Evolutionary conservation across 371 early-diverging fungal genomes (phyloP), one percentile per base, ranked within the genome.

Genomic region (Funneliformis caledonium): DNA sequence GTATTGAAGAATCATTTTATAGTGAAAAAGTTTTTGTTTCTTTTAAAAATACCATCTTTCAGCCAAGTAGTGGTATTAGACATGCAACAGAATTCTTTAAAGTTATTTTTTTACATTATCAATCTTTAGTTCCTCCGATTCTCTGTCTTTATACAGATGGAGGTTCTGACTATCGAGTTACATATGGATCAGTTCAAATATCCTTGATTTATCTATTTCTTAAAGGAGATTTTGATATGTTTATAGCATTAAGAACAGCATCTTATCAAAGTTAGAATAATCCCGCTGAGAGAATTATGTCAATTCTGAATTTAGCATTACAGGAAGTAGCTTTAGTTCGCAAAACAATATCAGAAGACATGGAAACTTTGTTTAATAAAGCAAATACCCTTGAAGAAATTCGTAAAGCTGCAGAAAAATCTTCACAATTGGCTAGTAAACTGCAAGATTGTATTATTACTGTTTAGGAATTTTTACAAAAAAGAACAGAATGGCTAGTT

Each of bases 241-340:
- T 68, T 14, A 43, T 43, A 37, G 69, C 69, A 37, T 11, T 43
- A 43, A 31, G 16, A 42, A 68, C 45, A 19, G 69, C 45, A 43
- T 19, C 45, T 68, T 19, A 19, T 68, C 45, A 68, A 8, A 68
- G 69, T 19, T 68, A 19, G 47, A 42, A 31, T 14, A 68, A 45
- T 19, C 69, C 69, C 16, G 69, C 69, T 43, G 22, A 68, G 9
- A 19, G 69, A 11, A 68, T 68, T 19, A 68, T 68, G 45, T 68
- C 45, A 19, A 68, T 68, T 43, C n/a, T 68, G 8, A 68, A 68
- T 68, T n/a, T n/a, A n/a, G n/a, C n/a, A n/a, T n/a, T n/a, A n/a
- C n/a, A n/a, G n/a, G n/a, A n/a, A n/a, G n/a, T 68, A 8, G 69
- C 47, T 45, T 43, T 68, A 19, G 8, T 37, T 14, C 37, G 14